Conservation (phyloP, 2,329 filamentous ascomycete species). For the Uncinocarpus reesii region DNA sequence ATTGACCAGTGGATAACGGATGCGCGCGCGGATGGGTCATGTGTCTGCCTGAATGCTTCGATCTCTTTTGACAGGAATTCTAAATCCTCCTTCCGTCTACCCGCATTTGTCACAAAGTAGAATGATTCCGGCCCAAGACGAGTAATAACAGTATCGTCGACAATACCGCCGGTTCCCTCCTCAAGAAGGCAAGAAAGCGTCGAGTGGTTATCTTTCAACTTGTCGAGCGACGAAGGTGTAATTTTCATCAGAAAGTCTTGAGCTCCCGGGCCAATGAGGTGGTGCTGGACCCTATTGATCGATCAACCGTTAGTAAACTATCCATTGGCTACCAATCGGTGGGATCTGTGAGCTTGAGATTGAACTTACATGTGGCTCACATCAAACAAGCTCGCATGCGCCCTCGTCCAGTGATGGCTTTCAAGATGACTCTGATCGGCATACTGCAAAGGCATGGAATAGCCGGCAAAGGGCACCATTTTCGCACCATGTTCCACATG, state of each 20-base stretch:
- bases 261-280: conserved; percentile 69
- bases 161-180: conserved; percentile 72
- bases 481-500: conserved; percentile 72
- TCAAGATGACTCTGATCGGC: conserved; percentile 62
- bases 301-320: neutral
- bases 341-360: neutral
- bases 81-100: conserved; percentile 78
- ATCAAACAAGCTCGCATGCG: conserved; percentile 84
- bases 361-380: conserved; percentile 78
- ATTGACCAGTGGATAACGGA: conserved; percentile 57
- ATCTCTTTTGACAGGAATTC: conserved; percentile 65
- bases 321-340: neutral
- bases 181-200: conserved; percentile 78
- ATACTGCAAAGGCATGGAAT: conserved; percentile 89
- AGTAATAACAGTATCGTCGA: conserved; percentile 89
- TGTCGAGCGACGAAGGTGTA: conserved; percentile 63
- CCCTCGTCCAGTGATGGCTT: conserved; percentile 81
- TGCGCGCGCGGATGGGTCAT: conserved; percentile 37
- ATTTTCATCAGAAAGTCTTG: conserved; percentile 71
- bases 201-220: conserved; percentile 57
- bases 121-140: conserved; percentile 63
- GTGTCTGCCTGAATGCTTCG: conserved; percentile 46
- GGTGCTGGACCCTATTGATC: conserved; percentile 58
- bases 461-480: conserved; percentile 94
- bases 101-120: conserved; percentile 94